Conservation (phyloP, 169 alveolate species). For the Eimeria praecox region DNA sequence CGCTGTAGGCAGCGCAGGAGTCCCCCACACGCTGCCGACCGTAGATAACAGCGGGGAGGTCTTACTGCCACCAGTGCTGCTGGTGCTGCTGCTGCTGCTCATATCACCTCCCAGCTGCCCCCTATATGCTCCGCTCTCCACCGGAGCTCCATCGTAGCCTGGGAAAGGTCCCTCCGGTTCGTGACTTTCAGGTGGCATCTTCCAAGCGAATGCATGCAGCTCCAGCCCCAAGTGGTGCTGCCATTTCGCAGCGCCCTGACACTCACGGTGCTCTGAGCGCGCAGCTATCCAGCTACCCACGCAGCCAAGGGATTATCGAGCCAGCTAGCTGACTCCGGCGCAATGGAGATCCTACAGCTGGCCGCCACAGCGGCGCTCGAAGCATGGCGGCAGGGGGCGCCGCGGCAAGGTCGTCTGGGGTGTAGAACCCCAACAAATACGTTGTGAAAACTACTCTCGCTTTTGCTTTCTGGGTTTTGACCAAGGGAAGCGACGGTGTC, state of each 20-base stretch:
- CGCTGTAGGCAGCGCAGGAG: slow-evolving; percentile 14
- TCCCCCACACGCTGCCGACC: slow-evolving; percentile 47
- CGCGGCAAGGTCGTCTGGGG: background rate
- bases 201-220: slow-evolving; percentile 18
- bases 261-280: background rate
- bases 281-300: slow-evolving; percentile 40
- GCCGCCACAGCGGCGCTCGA: background rate
- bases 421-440: background rate
- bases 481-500: background rate
- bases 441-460: background rate
- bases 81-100: slow-evolving; percentile 50
- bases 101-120: background rate
- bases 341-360: background rate
- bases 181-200: slow-evolving; percentile 37
- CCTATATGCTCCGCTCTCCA: background rate
- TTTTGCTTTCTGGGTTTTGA: background rate
- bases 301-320: background rate
- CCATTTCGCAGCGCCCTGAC: slow-evolving; percentile 36
- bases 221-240: slow-evolving; percentile 11
- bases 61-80: slow-evolving; percentile 36
- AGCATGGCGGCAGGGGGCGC: background rate
- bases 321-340: background rate
- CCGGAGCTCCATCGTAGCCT: background rate
- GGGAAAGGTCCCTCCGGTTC: slow-evolving; percentile 17
- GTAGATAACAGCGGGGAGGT: slow-evolving; percentile 25